phyloP scores from a whole-genome alignment of 805 yeast genomes.

The Hyphopichia homilentoma region DNA sequence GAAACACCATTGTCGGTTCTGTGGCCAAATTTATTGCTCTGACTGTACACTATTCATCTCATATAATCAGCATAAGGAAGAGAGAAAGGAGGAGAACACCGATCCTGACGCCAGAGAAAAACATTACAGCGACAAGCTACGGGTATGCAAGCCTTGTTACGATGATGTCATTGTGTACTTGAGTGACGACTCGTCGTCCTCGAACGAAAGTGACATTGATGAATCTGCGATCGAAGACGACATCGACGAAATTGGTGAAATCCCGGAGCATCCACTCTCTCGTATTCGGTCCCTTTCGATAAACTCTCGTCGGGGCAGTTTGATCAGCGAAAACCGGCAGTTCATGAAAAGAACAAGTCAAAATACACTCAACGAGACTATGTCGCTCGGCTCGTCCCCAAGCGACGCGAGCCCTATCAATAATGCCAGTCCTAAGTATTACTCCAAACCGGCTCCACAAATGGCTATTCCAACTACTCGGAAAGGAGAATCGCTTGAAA shows the following conservation, averaged over 20 bases:
- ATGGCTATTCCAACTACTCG: constrained; percentile 83
- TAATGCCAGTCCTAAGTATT: constrained; percentile 10
- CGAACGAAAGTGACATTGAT: constrained; percentile 18
- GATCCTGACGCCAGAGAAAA: constrained; percentile 4
- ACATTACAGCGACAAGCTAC: constrained; percentile 57
- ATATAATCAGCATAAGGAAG: constrained; percentile 50
- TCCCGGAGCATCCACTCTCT: constrained; percentile 24
- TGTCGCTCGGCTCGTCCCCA: constrained; percentile 1
- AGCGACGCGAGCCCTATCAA: constrained; percentile 2
- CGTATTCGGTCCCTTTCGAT: constrained; percentile 26
- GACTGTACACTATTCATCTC: constrained; percentile 69
- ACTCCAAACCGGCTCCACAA: constrained; percentile 33
- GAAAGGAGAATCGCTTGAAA: constrained; percentile 75
- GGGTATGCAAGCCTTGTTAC: constrained; percentile 77
- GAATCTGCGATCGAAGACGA: constrained; percentile 28
- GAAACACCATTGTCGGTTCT: constrained; percentile 91
- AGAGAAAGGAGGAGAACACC: constrained; percentile 23
- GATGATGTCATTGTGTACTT: constrained; percentile 65
- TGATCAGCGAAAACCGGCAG: constrained; percentile 7
- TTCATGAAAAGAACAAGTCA: not conserved
- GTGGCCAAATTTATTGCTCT: constrained; percentile 93
- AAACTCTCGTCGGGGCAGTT: constrained; percentile 20
- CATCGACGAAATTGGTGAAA: not conserved
- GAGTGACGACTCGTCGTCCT: constrained; percentile 58
- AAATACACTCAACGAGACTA: not conserved